Percentiles rank a stretch among this genome's conserved stretches.
phyloP scores from a whole-genome alignment of 345 rosid genomes.

The Raphanus raphanistrum region DNA sequence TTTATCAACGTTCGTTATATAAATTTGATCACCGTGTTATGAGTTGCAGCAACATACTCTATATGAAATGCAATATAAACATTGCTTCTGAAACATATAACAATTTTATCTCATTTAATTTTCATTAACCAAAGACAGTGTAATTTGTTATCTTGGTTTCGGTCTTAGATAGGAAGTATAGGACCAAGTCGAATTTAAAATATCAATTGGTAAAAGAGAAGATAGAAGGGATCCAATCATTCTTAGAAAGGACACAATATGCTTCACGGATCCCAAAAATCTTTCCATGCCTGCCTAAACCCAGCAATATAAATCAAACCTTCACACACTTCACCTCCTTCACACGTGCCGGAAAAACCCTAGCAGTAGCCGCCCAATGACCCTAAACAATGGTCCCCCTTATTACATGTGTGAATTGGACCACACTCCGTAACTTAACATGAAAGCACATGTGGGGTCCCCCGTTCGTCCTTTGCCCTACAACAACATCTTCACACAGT shows the following conservation, averaged over 20 bases:
- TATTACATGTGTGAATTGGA: constrained; percentile 31
- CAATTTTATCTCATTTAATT: background rate
- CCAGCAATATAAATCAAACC: constrained; percentile 45
- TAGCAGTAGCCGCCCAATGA: constrained; percentile 44
- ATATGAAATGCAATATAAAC: background rate
- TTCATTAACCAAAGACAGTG: background rate
- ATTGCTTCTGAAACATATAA: background rate
- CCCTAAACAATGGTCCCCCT: constrained; percentile 32
- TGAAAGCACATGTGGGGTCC: constrained; percentile 40
- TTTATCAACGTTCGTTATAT: background rate
- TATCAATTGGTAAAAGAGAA: background rate
- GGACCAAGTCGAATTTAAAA: background rate
- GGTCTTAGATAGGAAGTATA: background rate
- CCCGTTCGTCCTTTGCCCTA: constrained; percentile 30
- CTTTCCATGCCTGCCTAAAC: constrained; percentile 70
- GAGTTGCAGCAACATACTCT: background rate
- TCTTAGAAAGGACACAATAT: constrained; percentile 66
- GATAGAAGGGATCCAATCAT: constrained; percentile 41
- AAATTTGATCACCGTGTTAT: background rate
- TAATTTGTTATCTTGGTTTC: background rate
- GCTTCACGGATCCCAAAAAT: constrained; percentile 60
- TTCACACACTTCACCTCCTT: constrained; percentile 22
- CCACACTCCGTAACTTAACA: constrained; percentile 38
- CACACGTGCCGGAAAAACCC: constrained; percentile 46
- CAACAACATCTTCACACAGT: constrained; percentile 7